Evolutionary conservation across 306 rosid genomes (phyloP), one percentile per base, ranked within the genome.

Genomic region (Cucumis melo): DNA sequence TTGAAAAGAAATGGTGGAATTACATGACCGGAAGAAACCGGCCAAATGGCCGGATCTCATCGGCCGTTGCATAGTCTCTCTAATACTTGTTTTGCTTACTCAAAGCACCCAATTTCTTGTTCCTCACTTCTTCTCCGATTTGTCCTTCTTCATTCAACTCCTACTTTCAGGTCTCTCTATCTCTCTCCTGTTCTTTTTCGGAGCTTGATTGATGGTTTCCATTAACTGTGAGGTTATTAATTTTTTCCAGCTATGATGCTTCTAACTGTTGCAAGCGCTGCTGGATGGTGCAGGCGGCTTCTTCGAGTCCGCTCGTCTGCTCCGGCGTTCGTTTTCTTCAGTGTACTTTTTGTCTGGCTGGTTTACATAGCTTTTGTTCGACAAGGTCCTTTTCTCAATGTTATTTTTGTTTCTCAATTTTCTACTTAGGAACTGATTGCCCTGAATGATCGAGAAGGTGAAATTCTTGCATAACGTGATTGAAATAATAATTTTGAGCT

Each of bases 271-370:
- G 17, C 82, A 66, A 88, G 85, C 19, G 38, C 71, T 4, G 85
- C 83, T 6, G 72, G 86, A 60, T 56, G 83, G 79, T 65, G 60
- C 80, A 78, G 83, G 82, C 80, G 88, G 46, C 68, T 82, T 78
- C 75, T 87, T 17, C 79, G 83, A 73, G 67, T 78, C 14, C 63
- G 29, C 15, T 82, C 80, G 8, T 84, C 86, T 0, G 86, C 90
- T 55, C 80, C 88, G 7, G 90, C 90, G 68, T 78, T 84, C 62
- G 88, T 87, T 23, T 67, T 87, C 83, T 84, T 78, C 83, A 84
- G 24, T 41, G 55, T 82, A 59, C 77, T 84, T 23, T 87, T 87
- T 34, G 7, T 84, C 67, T 87, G 90, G 88, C 78, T 79, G 13
- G 62, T 82, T 56, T 84, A 87, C 64, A 6, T 82, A 21, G 63